These are phyloP conservation scores for Aureobasidium sp. DNA, from an alignment of 2,329 filamentous ascomycete genomes.

Conservation along the genomic window DNA sequence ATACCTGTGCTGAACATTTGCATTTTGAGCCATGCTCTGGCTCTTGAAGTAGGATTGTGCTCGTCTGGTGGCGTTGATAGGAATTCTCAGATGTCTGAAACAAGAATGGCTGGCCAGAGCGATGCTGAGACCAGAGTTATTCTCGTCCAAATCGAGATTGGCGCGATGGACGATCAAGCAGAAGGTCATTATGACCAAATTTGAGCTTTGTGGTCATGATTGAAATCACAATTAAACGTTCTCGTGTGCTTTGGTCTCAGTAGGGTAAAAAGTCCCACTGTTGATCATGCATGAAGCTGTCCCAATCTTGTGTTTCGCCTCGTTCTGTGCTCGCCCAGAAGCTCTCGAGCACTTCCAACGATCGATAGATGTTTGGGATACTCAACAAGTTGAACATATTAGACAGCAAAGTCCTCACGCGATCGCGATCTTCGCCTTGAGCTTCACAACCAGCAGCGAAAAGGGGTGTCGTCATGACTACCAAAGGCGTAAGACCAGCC, in stretches of 20 bases:
- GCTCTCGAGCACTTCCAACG: slow-evolving; percentile 13
- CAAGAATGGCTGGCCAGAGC: too few relatives aligned
- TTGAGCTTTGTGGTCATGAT: too few relatives aligned
- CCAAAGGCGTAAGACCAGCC: slow-evolving; percentile 12
- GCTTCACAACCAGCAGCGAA: slow-evolving; percentile 16
- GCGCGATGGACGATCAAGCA: too few relatives aligned
- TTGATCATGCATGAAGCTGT: slow-evolving; percentile 13
- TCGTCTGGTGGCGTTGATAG: too few relatives aligned
- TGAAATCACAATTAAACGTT: too few relatives aligned
- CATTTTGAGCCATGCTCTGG: too few relatives aligned
- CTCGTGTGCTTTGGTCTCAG: neutral
- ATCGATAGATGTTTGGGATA: slow-evolving; percentile 11
- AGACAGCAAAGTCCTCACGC: neutral
- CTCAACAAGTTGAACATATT: slow-evolving; percentile 14
- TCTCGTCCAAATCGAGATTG: too few relatives aligned
- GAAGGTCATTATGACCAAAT: too few relatives aligned
- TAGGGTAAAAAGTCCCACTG: slow-evolving; percentile 17
- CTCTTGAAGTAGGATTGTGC: too few relatives aligned
- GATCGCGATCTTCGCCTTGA: neutral
- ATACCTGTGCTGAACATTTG: too few relatives aligned
- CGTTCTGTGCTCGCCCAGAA: slow-evolving; percentile 6
- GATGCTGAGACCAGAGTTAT: too few relatives aligned
- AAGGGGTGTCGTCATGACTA: slow-evolving; percentile 14
- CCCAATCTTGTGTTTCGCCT: slow-evolving; percentile 10
- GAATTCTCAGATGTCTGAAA: too few relatives aligned